Evolutionary conservation across 768 basidiomycete genomes (phyloP).

Genomic region (Naganishia vaughanmartiniae): DNA sequence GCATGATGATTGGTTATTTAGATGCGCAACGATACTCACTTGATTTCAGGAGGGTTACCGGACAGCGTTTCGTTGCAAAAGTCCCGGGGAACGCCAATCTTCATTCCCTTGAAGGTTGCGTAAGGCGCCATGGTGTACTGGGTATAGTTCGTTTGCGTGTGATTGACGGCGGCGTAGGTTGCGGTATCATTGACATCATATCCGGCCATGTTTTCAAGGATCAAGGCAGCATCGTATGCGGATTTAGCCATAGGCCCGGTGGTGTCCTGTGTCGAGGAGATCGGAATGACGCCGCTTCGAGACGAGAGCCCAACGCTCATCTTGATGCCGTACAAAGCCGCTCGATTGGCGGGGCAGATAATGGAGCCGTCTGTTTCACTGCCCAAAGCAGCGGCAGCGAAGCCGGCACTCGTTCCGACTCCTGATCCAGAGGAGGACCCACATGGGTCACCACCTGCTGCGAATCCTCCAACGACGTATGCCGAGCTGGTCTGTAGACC

Average conservation of each 20-base stretch:
- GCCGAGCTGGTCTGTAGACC: constrained; percentile 42
- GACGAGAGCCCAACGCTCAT: constrained; percentile 34
- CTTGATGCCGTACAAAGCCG: constrained; percentile 42
- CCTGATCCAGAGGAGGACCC: constrained; percentile 42
- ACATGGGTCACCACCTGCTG: constrained; percentile 38
- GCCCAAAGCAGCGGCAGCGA: constrained; percentile 38
- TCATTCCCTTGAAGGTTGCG: constrained; percentile 32
- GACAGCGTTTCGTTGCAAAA: constrained; percentile 32
- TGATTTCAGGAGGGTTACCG: constrained; percentile 29
- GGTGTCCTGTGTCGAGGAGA: constrained; percentile 4
- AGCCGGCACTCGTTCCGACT: constrained; percentile 40
- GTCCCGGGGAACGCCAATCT: constrained; percentile 35
- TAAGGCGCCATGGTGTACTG: constrained; percentile 31
- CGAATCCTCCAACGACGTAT: constrained; percentile 41
- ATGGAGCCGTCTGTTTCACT: constrained; percentile 39
- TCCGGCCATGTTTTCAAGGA: constrained; percentile 28
- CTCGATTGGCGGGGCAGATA: constrained; percentile 36
- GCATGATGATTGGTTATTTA: neutral
- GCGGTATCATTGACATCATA: constrained; percentile 33
- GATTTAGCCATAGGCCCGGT: constrained; percentile 27
- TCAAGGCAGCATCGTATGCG: constrained; percentile 23
- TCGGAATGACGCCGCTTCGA: constrained; percentile 11
- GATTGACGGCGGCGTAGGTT: constrained; percentile 16
- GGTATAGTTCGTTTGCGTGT: constrained; percentile 31
- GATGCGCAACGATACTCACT: neutral